A percentile compares a stretch with the other conserved stretches of the same genome.
Evolutionary conservation across 2,329 filamentous ascomycete species (phyloP).

Genomic region (Botrytis sinoallii): DNA sequence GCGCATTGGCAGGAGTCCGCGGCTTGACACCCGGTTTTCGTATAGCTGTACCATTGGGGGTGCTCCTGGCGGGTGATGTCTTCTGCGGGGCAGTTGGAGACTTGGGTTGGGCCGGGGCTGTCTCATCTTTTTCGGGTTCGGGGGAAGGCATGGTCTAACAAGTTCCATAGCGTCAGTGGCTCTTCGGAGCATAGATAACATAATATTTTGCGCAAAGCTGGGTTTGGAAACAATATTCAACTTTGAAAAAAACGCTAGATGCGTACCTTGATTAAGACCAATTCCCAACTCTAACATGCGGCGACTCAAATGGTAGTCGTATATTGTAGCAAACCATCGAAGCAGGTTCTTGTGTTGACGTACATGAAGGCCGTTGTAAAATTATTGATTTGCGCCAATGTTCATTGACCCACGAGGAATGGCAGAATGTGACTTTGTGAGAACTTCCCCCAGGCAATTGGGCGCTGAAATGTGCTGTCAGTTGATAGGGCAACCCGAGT

Average conservation of each 20-base stretch:
- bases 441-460: slow-evolving; percentile 3
- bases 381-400: neutral
- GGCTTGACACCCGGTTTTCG: slow-evolving; percentile 25
- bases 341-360: slow-evolving; percentile 1
- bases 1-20: slow-evolving; percentile 31
- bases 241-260: neutral
- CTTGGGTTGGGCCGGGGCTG: slow-evolving; percentile 14
- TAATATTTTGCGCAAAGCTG: slow-evolving; percentile 4
- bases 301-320: slow-evolving; percentile 14
- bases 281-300: slow-evolving; percentile 20
- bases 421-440: neutral
- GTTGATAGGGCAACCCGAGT: slow-evolving; percentile 17
- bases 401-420: neutral
- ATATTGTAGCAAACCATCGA: slow-evolving; percentile 13
- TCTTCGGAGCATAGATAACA: neutral
- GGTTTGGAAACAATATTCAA: neutral
- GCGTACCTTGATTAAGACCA: slow-evolving; percentile 22
- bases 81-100: slow-evolving; percentile 22
- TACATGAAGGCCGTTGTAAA: slow-evolving; percentile 7
- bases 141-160: slow-evolving; percentile 21
- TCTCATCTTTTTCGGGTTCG: slow-evolving; percentile 18
- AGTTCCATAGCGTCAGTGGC: slow-evolving; percentile 9
- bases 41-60: slow-evolving; percentile 28
- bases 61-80: slow-evolving; percentile 23
- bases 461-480: neutral